A percentile compares a stretch with the other conserved stretches of the same genome.
phyloP scores from a whole-genome alignment of 352 stramenopile genomes.

The Pythium periplocum region DNA sequence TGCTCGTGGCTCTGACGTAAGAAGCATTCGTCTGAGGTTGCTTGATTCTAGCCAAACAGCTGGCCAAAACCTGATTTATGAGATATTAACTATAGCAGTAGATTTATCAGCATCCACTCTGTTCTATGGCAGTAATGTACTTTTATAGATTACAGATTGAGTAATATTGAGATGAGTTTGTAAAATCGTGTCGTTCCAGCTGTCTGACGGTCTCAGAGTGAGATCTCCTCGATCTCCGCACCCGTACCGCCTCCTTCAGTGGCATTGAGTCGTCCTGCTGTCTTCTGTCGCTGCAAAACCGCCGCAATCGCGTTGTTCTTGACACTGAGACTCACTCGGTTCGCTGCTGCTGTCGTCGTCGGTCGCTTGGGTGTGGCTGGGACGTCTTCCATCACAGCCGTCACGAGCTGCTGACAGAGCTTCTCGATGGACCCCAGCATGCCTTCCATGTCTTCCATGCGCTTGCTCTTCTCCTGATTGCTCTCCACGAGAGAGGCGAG shows the following conservation, averaged over 20 bases:
- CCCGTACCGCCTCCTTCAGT: constrained; percentile 13
- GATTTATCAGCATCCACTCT: too few relatives aligned
- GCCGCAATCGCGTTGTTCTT: constrained; percentile 21
- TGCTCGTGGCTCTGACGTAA: too few relatives aligned
- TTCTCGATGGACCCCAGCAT: constrained; percentile 55
- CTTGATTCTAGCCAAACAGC: too few relatives aligned
- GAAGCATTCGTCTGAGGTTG: too few relatives aligned
- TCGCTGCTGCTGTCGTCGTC: constrained; percentile 11
- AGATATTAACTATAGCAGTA: too few relatives aligned
- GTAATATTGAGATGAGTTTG: too few relatives aligned
- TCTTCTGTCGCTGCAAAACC: constrained; percentile 29
- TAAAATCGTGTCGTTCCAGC: too few relatives aligned
- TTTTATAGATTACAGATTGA: not conserved
- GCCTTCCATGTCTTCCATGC: constrained; percentile 57
- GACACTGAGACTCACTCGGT: not conserved
- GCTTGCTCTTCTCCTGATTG: constrained; percentile 47
- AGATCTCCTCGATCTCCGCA: constrained; percentile 44
- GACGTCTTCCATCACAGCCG: constrained; percentile 29
- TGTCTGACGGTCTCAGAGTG: constrained; percentile 16
- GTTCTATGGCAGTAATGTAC: not conserved
- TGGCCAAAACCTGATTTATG: too few relatives aligned
- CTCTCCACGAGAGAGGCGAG: constrained; percentile 44
- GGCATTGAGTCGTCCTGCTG: constrained; percentile 2
- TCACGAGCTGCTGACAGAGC: constrained; percentile 60
- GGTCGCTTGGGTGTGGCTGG: constrained; percentile 13